Evolutionary conservation across 306 rosid genomes (phyloP).

Genomic region (Glycyrrhiza uralensis): DNA sequence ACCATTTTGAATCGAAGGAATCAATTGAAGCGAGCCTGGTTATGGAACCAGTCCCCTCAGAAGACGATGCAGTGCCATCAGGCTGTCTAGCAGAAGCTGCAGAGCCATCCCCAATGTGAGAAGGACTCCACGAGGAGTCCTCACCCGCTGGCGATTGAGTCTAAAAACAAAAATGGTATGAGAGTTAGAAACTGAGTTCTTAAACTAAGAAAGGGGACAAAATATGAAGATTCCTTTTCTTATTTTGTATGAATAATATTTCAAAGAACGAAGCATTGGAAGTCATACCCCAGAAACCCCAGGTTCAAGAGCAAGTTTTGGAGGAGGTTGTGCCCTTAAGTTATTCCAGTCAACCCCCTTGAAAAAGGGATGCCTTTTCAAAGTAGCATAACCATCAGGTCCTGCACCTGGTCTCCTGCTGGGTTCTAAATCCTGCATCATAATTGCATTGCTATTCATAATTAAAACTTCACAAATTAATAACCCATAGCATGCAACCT

Average conservation of each 20-base stretch:
- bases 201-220: conserved; percentile 5
- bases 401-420: conserved; percentile 90
- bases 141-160: conserved; percentile 50
- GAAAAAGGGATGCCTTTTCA: conserved; percentile 85
- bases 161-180: conserved; percentile 27
- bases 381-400: conserved; percentile 67
- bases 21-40: conserved; percentile 98
- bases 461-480: conserved; percentile 9
- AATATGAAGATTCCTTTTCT: background rate
- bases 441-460: background rate
- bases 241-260: conserved; percentile 17
- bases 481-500: conserved; percentile 14
- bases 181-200: background rate
- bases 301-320: conserved; percentile 72
- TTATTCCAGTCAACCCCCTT: conserved; percentile 77
- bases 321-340: conserved; percentile 61
- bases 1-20: conserved; percentile 99
- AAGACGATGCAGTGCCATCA: conserved; percentile 69
- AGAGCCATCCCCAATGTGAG: conserved; percentile 73
- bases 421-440: conserved; percentile 85
- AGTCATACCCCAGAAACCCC: conserved; percentile 58
- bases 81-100: conserved; percentile 41
- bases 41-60: conserved; percentile 56
- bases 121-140: conserved; percentile 79
- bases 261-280: conserved; percentile 12